These are phyloP conservation scores for Xylariaceae sp. DNA, from an alignment of 2,329 filamentous ascomycete species.

Conservation along the genomic window DNA sequence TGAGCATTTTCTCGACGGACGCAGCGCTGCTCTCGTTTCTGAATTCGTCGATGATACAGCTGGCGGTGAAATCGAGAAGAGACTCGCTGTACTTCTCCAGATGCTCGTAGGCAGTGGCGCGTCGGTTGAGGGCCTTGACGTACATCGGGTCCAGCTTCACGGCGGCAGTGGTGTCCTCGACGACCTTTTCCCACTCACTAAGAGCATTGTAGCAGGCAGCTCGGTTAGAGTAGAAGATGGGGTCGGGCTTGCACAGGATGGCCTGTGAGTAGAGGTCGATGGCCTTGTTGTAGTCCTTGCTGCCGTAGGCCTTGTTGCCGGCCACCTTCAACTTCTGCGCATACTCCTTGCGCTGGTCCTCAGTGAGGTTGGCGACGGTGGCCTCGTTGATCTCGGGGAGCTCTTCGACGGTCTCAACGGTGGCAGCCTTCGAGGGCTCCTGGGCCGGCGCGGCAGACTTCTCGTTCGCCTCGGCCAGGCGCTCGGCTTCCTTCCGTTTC, in stretches of 20 bases:
- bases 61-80: constrained; percentile 94
- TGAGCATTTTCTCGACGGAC: constrained; percentile 85
- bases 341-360: constrained; percentile 74
- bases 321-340: constrained; percentile 89
- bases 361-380: constrained; percentile 47
- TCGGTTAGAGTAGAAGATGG: constrained; percentile 98
- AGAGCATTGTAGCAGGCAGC: constrained; percentile 96
- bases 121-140: constrained; percentile 93
- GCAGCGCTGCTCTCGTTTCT: constrained; percentile 84
- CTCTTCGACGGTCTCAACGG: constrained; percentile 58
- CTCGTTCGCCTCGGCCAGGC: constrained; percentile 45
- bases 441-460: constrained; percentile 34
- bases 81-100: constrained; percentile 87
- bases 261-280: constrained; percentile 95
- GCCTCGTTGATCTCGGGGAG: constrained; percentile 61
- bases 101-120: constrained; percentile 95
- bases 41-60: constrained; percentile 98
- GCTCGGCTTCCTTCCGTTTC: constrained; percentile 76
- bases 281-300: constrained; percentile 87
- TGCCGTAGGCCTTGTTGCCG: constrained; percentile 93
- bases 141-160: constrained; percentile 92
- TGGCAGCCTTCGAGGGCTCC: constrained; percentile 45
- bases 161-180: constrained; percentile 93
- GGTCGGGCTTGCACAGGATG: constrained; percentile 93
- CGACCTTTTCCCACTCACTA: constrained; percentile 88